phyloP scores from a whole-genome alignment of 2,329 filamentous ascomycete genomes.

The Ceratocystis destructans region DNA sequence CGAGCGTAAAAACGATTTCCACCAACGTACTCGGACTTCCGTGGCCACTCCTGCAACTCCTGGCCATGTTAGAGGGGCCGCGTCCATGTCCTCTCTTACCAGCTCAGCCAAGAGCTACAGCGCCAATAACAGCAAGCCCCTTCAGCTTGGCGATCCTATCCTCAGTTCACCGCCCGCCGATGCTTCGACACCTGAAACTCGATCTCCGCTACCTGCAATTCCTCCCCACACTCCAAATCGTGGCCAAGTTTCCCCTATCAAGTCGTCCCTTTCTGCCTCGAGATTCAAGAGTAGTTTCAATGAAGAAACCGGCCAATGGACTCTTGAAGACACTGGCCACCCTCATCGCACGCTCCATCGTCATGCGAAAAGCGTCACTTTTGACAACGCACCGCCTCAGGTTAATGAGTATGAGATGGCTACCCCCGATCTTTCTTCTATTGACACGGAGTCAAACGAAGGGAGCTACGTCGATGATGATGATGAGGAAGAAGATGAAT shows the following conservation, averaged over 20 bases:
- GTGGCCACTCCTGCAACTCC: constrained; percentile 12
- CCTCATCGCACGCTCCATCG: constrained; percentile 59
- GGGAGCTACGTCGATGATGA: constrained; percentile 83
- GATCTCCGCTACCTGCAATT: constrained; percentile 21
- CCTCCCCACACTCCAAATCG: constrained; percentile 46
- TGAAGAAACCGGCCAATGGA: constrained; percentile 53
- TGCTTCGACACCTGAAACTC: constrained; percentile 15
- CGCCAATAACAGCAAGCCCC: background rate
- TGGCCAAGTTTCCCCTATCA: constrained; percentile 64
- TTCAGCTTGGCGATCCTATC: constrained; percentile 9
- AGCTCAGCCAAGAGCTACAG: background rate
- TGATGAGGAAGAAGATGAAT: constrained; percentile 58
- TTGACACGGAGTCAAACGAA: constrained; percentile 78
- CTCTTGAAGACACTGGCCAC: constrained; percentile 48
- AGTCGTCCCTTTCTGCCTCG: constrained; percentile 67
- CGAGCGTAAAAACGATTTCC: constrained; percentile 29
- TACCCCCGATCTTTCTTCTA: constrained; percentile 86
- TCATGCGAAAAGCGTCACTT: constrained; percentile 93
- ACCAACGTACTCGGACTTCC: constrained; percentile 38
- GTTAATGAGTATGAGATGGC: constrained; percentile 98
- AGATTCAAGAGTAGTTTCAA: constrained; percentile 57
- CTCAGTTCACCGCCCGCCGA: constrained; percentile 13
- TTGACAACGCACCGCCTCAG: constrained; percentile 83
- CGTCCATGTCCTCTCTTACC: constrained; percentile 22
- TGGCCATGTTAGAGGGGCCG: constrained; percentile 20